Evolutionary conservation across 495 filamentous ascomycete species (phyloP).

Genomic region (Staphylotrichum longicolle): DNA sequence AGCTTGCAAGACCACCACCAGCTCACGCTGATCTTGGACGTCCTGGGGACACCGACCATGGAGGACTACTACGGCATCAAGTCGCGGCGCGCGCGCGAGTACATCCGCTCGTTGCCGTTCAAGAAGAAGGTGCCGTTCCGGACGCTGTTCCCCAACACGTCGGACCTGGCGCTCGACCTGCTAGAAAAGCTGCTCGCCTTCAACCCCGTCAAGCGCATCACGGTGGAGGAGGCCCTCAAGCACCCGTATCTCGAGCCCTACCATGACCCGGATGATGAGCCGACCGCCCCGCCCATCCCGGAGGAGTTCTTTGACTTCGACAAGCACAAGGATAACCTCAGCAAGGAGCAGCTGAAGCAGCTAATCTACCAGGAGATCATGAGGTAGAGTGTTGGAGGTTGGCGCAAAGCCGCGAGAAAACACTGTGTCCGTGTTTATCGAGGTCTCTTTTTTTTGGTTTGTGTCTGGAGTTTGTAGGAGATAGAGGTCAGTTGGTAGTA

Average conservation of each 20-base stretch:
- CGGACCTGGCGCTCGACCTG: constrained; percentile 87
- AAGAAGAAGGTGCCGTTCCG: constrained; percentile 99
- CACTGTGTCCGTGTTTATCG: neutral
- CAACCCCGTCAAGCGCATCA: constrained; percentile 98
- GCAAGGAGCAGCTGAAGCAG: constrained; percentile 96
- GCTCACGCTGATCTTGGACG: constrained; percentile 94
- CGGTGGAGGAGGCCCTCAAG: constrained; percentile 93
- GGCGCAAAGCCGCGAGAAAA: neutral
- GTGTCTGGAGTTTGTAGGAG: constrained; percentile 1
- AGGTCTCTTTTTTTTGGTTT: neutral
- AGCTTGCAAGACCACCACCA: constrained; percentile 79
- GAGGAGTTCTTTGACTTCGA: constrained; percentile 99
- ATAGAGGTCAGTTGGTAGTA: neutral
- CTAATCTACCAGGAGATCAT: constrained; percentile 99
- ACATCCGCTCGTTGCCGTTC: constrained; percentile 99
- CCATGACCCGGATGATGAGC: constrained; percentile 98
- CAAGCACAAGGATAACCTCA: constrained; percentile 98
- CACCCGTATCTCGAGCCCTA: constrained; percentile 99
- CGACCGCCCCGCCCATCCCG: constrained; percentile 91
- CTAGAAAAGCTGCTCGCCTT: constrained; percentile 95
- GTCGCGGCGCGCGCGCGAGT: constrained; percentile 94
- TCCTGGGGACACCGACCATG: constrained; percentile 98
- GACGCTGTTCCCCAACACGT: constrained; percentile 95
- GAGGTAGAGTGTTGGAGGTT: constrained; percentile 58
- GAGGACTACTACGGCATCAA: constrained; percentile 99